Evolutionary conservation across 2,329 filamentous ascomycete species (phyloP).

Genomic region (Trichophaea hybrida): DNA sequence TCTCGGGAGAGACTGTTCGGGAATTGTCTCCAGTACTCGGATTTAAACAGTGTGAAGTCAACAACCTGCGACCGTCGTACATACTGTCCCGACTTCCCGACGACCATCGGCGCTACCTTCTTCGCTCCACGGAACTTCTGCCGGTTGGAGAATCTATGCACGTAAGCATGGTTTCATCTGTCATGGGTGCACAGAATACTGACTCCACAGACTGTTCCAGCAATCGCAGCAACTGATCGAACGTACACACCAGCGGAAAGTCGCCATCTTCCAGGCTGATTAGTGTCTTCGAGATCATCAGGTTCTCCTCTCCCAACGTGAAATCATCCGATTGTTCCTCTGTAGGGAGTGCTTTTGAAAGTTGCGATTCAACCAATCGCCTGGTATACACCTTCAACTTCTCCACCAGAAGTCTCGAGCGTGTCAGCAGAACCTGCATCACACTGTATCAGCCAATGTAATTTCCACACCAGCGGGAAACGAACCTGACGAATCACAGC

Average conservation of each 20-base stretch:
- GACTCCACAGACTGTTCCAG: slow-evolving; percentile 5
- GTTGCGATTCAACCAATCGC: slow-evolving; percentile 26
- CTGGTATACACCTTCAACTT: slow-evolving; percentile 27
- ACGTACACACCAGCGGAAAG: slow-evolving; percentile 29
- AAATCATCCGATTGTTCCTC: not conserved
- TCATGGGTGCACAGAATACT: not conserved
- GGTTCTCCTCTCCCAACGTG: not conserved
- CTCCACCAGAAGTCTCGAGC: slow-evolving; percentile 26
- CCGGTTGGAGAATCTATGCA: not conserved
- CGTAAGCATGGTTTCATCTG: not conserved
- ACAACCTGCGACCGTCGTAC: slow-evolving; percentile 8
- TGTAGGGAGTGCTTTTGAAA: not conserved
- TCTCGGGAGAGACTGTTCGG: slow-evolving; percentile 6
- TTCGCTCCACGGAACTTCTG: not conserved
- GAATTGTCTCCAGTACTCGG: slow-evolving; percentile 28
- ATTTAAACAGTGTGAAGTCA: slow-evolving; percentile 28
- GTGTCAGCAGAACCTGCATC: slow-evolving; percentile 28
- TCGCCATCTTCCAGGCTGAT: slow-evolving; percentile 22
- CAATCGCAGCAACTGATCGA: slow-evolving; percentile 26
- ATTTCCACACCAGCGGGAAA: not conserved
- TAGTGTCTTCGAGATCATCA: slow-evolving; percentile 11
- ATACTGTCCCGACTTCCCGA: not conserved
- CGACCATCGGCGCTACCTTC: not conserved
- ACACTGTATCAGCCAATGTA: not conserved
- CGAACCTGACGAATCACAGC: slow-evolving; percentile 6